These are phyloP conservation scores for Pyricularia pennisetigena DNA, from an alignment of 2,329 filamentous ascomycete genomes.

Conservation along the genomic window DNA sequence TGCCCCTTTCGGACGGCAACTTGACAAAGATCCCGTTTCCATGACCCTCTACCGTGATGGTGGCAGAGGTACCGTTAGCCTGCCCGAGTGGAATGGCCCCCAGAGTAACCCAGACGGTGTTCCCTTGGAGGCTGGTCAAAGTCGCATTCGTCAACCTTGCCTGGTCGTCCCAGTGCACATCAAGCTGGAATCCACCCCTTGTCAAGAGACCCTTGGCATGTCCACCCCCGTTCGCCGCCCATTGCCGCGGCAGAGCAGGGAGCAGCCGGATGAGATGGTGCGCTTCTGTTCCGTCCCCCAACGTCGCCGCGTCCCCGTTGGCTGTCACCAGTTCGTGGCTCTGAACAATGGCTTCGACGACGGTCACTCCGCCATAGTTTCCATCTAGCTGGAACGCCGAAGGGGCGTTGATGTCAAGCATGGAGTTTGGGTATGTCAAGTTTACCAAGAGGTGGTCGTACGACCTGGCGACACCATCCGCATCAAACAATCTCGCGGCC, in stretches of 20 bases:
- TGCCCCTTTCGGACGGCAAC: background rate
- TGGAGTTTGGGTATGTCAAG: background rate
- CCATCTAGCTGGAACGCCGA: constrained; percentile 38
- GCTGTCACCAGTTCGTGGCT: background rate
- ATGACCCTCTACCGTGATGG: background rate
- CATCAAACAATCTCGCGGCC: constrained; percentile 26
- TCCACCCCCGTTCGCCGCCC: background rate
- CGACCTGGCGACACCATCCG: constrained; percentile 22
- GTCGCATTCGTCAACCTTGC: constrained; percentile 1
- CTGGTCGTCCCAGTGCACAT: constrained; percentile 1
- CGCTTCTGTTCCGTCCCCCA: background rate
- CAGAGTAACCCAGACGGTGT: background rate
- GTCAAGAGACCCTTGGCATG: background rate
- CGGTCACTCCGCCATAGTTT: constrained; percentile 30
- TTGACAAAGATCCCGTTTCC: background rate
- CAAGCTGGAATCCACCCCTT: constrained; percentile 2
- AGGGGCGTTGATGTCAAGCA: constrained; percentile 20
- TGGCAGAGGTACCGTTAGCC: background rate
- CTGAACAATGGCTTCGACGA: background rate
- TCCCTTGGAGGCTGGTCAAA: background rate
- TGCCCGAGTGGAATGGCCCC: background rate
- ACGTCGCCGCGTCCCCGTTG: background rate
- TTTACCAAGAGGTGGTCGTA: constrained; percentile 15
- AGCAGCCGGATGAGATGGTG: constrained; percentile 2
- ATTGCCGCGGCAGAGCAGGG: background rate